These are phyloP conservation scores for Termitomyces sp. DNA, from an alignment of 768 basidiomycete genomes.

Conservation along the genomic window DNA sequence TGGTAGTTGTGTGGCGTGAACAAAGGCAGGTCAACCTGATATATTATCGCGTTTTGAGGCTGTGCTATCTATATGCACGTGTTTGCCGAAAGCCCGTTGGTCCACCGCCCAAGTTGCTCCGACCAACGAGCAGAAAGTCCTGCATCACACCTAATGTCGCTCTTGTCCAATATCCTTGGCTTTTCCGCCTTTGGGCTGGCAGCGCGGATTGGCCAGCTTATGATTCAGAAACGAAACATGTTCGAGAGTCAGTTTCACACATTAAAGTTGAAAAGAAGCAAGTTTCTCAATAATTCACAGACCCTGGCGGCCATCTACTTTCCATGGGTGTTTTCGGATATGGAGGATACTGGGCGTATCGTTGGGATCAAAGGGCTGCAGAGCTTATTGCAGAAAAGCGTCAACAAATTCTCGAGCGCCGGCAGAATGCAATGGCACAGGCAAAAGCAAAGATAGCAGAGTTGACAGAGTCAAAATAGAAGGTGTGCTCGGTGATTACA, in stretches of 20 bases:
- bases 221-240: constrained; percentile 77
- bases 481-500: not conserved
- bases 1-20: constrained; percentile 10
- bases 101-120: constrained; percentile 12
- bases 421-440: constrained; percentile 34
- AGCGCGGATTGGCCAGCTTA: constrained; percentile 81
- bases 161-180: constrained; percentile 68
- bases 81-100: constrained; percentile 21
- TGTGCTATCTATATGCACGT: constrained; percentile 30
- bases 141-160: constrained; percentile 41
- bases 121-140: constrained; percentile 2
- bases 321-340: constrained; percentile 70
- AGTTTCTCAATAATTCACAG: constrained; percentile 31
- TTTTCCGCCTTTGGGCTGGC: constrained; percentile 83
- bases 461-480: constrained; percentile 15
- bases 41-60: constrained; percentile 29
- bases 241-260: constrained; percentile 65
- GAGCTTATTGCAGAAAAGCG: constrained; percentile 64
- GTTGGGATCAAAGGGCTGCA: constrained; percentile 60
- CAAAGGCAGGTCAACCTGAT: not conserved
- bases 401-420: constrained; percentile 50
- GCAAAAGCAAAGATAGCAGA: constrained; percentile 12
- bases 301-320: constrained; percentile 67
- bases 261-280: not conserved
- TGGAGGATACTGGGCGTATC: constrained; percentile 71